Percentiles rank a stretch among this genome's conserved stretches.
Evolutionary conservation across 73 alveolate species (phyloP).

Genomic region (Paraurostyla sp.): DNA sequence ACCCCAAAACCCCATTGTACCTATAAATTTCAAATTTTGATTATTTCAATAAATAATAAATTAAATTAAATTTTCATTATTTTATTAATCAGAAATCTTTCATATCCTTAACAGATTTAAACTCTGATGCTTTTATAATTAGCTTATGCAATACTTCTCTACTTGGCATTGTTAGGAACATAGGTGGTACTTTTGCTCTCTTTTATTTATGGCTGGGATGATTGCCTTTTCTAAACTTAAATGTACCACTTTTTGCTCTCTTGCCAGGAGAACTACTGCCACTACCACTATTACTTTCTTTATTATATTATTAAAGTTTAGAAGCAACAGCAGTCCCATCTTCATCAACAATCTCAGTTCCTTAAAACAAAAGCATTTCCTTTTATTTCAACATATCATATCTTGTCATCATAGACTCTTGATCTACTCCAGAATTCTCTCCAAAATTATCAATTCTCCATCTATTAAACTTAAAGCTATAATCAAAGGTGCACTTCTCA

Average conservation of each 20-base stretch:
- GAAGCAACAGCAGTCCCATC: slow-evolving; percentile 48
- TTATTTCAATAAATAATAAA: no score
- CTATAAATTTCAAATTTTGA: no score
- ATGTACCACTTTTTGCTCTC: neutral
- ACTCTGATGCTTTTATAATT: slow-evolving; percentile 31
- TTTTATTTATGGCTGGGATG: neutral
- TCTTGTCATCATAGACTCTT: slow-evolving; percentile 22
- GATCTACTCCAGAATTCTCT: slow-evolving; percentile 14
- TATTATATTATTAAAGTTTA: neutral
- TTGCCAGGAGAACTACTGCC: neutral
- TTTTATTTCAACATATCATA: neutral
- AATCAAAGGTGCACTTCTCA: slow-evolving; percentile 28
- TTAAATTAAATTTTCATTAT: no score
- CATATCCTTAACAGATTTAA: slow-evolving; percentile 3
- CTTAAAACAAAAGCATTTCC: slow-evolving; percentile 12
- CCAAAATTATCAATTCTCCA: slow-evolving; percentile 39
- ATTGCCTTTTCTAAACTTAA: neutral
- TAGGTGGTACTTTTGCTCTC: slow-evolving; percentile 29
- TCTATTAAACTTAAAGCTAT: slow-evolving; percentile 5
- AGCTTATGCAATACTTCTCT: slow-evolving; percentile 33
- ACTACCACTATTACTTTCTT: neutral
- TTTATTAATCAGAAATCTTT: neutral
- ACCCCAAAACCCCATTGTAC: no score
- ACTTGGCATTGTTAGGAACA: slow-evolving; percentile 39
- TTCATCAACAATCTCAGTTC: slow-evolving; percentile 30